Base-by-base conservation (phyloP, 768 basidiomycete genomes). In the Lactarius trivialis region DNA sequence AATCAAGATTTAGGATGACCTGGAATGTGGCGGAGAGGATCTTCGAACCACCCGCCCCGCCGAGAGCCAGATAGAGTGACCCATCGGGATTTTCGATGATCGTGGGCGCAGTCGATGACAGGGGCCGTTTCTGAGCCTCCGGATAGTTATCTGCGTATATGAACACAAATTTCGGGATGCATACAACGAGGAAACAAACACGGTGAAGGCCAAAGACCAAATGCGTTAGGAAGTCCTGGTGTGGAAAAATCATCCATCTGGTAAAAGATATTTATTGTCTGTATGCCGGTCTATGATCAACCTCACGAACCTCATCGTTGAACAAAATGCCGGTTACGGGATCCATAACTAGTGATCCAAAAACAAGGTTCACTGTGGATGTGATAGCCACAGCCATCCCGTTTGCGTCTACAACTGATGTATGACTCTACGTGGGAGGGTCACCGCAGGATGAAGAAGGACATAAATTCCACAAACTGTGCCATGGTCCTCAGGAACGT, bases 201-300 rank as follows among this genome's bases (percentile, higher is more conserved):
- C 7, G 89, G 90, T 17, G 89, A 91, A 19, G 93, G 88, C 75
- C 76, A 84, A 52, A 95, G 74, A 0, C 90, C 93, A 69, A 93
- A 96, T 2, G 78, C 83, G 68, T 97, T 96, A 7, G 91, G 82
- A n/a, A 74, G 73, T 3, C 89, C 93, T 1, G 94, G 95, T 0
- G 78, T 86, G 12, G 93, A 89, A 72, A 98, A 98, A 73, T 98
- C 96, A 65, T 93, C 91, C 89, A 93, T 91, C 82, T 86, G 58
- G 24, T 14, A 21, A 4, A 7, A 32, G 26, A 14, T 9, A 6
- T 6, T 57, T 7, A 14, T 8, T 43, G 7, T 50, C 15, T 17
- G n/a, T 30, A 52, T 39, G 26, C 45, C 12, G 12, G 21, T 12
- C 12, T 19, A 32, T 11, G 49, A 39, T 19, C 28, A 34, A 60